Base-by-base conservation (phyloP, 139 green algal genomes). In the Edaphochlamys debaryana region DNA sequence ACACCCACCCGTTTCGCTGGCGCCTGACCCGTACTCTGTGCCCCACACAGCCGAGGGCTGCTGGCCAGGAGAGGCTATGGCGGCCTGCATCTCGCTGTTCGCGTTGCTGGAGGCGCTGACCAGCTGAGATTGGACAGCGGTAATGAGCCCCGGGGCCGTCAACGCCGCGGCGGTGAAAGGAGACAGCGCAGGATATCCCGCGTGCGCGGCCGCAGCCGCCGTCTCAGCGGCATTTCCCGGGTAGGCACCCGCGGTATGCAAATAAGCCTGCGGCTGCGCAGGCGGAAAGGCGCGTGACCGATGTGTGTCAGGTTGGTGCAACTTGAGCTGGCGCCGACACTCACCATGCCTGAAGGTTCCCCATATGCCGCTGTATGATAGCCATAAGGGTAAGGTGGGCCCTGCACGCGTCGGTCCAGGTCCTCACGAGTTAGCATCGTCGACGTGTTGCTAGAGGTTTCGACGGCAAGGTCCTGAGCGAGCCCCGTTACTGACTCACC, bases 61-160 rank as follows among this genome's bases (percentile, higher is more conserved):
- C 37, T 69, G 73, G 3, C 56, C 73, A 0, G 73, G 56, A 2
- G 73, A 69, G 3, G 56, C n/a, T 29, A 69, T 48, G 29, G 82
- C 17, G 41, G 62, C n/a, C 37, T 82, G 75, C 42, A 72, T 50
- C 34, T 82, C 76, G 22, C 32, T 50, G 42, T 62, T 42, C 4
- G 76, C 63, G 8, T 50, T 82, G 63, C 76, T 82, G 8, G 76
- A 38, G 0, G 76, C 63, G 34, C 13, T 73, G 41, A 52, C 76
- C 0, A 82, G 30, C 34, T 62, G 66, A 20, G 76, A 73, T 22
- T 82, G 76, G 3, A 73, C 76, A 5, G 76, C 76, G 41, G 37
- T 67, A n/a, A n/a, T n/a, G 4, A 82, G 63, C 22, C 73, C 34
- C 32, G 76, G 76, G 30, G 42, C 50, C 2, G 42, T 73, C 22